Evolutionary conservation across 495 filamentous ascomycete species (phyloP).

Genomic region (Penicillium taxi): DNA sequence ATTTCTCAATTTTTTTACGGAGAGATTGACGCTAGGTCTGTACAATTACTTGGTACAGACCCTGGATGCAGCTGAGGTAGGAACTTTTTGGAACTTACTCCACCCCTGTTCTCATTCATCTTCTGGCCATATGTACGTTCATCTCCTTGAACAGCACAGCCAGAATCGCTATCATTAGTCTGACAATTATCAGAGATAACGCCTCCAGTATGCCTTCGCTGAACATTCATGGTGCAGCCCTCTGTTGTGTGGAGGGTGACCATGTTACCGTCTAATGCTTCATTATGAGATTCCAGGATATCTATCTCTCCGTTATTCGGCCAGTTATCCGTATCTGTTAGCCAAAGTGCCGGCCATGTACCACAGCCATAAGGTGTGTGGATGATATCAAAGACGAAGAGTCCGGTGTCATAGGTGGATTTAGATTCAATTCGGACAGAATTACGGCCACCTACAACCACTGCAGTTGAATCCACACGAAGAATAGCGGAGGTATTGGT

Average conservation of each 20-base stretch:
- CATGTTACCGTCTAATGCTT: constrained; percentile 37
- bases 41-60: no score
- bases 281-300: constrained; percentile 40
- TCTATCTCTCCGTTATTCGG: constrained; percentile 48
- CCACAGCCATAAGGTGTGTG: constrained; percentile 45
- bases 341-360: constrained; percentile 55
- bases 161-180: constrained; percentile 30
- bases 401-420: constrained; percentile 38
- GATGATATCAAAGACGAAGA: constrained; percentile 50
- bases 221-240: constrained; percentile 40
- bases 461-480: constrained; percentile 43
- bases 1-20: no score
- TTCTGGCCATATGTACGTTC: constrained; percentile 30
- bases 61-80: background rate
- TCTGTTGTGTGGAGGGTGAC: constrained; percentile 38
- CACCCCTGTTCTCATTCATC: constrained; percentile 42
- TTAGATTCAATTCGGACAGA: constrained; percentile 50
- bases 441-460: constrained; percentile 39
- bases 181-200: constrained; percentile 30
- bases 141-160: constrained; percentile 36
- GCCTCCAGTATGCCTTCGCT: constrained; percentile 34
- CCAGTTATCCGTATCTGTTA: constrained; percentile 54
- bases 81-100: constrained; percentile 29
- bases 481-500: constrained; percentile 41
- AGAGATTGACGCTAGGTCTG: no score